Evolutionary conservation across 2,329 filamentous ascomycete genomes (phyloP).

Genomic region (Triangularia verruculosa): DNA sequence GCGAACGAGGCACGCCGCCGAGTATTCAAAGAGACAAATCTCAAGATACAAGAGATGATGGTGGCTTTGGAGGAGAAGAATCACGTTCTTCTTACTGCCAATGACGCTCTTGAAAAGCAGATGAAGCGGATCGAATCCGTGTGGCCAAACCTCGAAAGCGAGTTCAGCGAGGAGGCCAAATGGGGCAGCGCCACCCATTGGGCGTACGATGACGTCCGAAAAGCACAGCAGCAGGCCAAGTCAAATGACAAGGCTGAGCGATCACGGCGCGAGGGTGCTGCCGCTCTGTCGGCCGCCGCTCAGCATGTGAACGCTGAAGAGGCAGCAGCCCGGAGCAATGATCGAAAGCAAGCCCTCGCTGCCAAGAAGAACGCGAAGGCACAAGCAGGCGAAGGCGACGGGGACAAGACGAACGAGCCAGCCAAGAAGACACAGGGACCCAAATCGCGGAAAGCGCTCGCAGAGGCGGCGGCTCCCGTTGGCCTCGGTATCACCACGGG

Average conservation of each 20-base stretch:
- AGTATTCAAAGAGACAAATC: constrained; percentile 73
- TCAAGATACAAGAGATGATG: constrained; percentile 79
- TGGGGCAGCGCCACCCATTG: constrained; percentile 90
- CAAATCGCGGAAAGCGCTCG: constrained; percentile 61
- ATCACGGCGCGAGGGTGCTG: constrained; percentile 73
- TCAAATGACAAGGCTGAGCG: constrained; percentile 64
- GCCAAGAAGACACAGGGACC: constrained; percentile 61
- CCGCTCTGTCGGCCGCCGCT: constrained; percentile 73
- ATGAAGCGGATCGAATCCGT: constrained; percentile 80
- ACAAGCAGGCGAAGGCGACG: constrained; percentile 68
- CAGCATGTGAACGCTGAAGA: constrained; percentile 78
- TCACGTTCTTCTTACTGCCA: constrained; percentile 89
- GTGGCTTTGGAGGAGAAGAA: constrained; percentile 96
- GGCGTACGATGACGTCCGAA: constrained; percentile 87
- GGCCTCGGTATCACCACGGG: constrained; percentile 64
- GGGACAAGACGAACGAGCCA: constrained; percentile 44
- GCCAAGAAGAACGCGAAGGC: constrained; percentile 70
- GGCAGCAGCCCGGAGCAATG: constrained; percentile 78
- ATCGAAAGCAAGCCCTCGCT: constrained; percentile 75
- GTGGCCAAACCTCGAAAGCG: constrained; percentile 79
- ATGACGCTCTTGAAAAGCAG: constrained; percentile 83
- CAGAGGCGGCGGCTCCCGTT: constrained; percentile 36
- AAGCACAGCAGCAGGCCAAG: constrained; percentile 40
- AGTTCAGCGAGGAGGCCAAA: constrained; percentile 93
- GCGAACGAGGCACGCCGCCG: constrained; percentile 65